Evolutionary conservation across 352 stramenopile genomes (phyloP).

Genomic region (Phytophthora colocasiae): DNA sequence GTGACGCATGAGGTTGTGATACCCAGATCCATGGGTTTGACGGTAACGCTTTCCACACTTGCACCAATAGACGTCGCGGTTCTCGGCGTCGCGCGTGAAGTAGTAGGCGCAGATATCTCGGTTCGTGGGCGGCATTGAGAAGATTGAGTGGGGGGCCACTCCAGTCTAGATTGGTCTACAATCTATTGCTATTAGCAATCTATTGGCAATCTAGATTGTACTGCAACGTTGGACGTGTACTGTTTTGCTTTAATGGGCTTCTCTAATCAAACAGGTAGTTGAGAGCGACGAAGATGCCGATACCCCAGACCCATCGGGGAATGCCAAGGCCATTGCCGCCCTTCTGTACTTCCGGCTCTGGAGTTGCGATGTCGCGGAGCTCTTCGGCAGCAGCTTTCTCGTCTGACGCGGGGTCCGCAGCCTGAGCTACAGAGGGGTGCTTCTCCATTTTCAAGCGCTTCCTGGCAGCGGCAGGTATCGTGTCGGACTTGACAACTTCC

Average conservation of each 20-base stretch:
- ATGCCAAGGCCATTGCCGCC: constrained; percentile 49
- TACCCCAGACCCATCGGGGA: constrained; percentile 70
- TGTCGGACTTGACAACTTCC: constrained; percentile 60
- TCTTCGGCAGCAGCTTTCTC: constrained; percentile 42
- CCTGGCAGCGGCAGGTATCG: constrained; percentile 55
- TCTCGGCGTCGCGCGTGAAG: too few species aligned
- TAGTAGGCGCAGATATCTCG: too few species aligned
- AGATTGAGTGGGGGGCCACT: too few species aligned
- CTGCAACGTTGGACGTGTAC: too few species aligned
- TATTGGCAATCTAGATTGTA: too few species aligned
- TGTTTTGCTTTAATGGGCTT: not conserved
- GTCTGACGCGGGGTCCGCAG: constrained; percentile 12
- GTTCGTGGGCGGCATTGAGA: too few species aligned
- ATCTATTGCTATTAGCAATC: too few species aligned
- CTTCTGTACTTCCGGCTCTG: constrained; percentile 59
- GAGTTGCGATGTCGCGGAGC: constrained; percentile 53
- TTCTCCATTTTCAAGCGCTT: constrained; percentile 80
- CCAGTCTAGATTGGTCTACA: too few species aligned
- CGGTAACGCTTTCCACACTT: too few species aligned
- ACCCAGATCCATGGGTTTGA: too few species aligned
- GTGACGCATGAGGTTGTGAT: too few species aligned
- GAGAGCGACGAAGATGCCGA: constrained; percentile 71
- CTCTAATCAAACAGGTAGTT: constrained; percentile 70
- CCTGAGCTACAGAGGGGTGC: constrained; percentile 26
- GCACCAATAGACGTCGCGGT: too few species aligned